Evolutionary conservation across 1,284 basidiomycete species (phyloP).

Genomic region (Sanguinoderma infundibulare): DNA sequence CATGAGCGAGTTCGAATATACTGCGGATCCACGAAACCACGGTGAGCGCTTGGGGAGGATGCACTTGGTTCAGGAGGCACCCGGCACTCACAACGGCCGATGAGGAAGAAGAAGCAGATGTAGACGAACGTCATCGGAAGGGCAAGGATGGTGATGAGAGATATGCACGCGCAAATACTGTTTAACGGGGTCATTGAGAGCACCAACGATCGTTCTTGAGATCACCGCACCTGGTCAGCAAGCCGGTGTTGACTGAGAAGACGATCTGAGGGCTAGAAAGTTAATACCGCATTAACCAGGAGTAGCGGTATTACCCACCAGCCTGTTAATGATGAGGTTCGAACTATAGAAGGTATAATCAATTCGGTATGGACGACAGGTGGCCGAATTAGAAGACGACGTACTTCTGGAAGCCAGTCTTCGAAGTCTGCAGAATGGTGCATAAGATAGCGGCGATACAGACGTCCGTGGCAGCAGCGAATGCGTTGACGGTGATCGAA

Average conservation of each 20-base stretch:
- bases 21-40: neutral
- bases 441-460: constrained; percentile 53
- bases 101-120: constrained; percentile 18
- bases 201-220: neutral
- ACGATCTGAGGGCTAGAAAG: constrained; percentile 41
- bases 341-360: constrained; percentile 35
- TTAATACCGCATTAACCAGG: neutral
- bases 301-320: constrained; percentile 39
- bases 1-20: constrained; percentile 18
- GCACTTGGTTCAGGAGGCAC: neutral
- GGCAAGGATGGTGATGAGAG: constrained; percentile 19
- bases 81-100: constrained; percentile 13
- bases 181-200: neutral
- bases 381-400: constrained; percentile 31
- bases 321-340: constrained; percentile 56
- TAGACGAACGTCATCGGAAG: constrained; percentile 16
- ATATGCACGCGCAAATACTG: constrained; percentile 19
- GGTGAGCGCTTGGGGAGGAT: neutral
- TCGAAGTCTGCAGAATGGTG: constrained; percentile 50
- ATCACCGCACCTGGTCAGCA: constrained; percentile 11
- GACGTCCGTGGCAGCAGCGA: constrained; percentile 53
- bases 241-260: constrained; percentile 18
- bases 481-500: constrained; percentile 57
- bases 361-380: constrained; percentile 28
- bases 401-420: constrained; percentile 54